A percentile compares a stretch with the other conserved stretches of the same genome.
phyloP scores from a whole-genome alignment of 2,329 filamentous ascomycete species.

The Arachnomyces sp. region DNA sequence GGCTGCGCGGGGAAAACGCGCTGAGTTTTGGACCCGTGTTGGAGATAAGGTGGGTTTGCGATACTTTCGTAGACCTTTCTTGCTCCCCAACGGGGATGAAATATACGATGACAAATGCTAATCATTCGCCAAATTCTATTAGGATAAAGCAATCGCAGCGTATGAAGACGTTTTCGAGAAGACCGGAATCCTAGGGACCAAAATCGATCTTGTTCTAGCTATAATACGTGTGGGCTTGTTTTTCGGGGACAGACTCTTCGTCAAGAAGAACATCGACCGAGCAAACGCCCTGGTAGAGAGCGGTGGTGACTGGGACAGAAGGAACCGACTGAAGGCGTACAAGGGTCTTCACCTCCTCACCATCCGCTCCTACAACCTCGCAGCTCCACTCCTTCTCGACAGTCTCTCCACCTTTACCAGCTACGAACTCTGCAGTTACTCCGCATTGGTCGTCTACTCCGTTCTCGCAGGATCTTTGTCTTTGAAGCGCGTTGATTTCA shows the following conservation, averaged over 20 bases:
- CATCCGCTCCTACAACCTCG: constrained; percentile 78
- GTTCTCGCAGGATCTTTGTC: constrained; percentile 86
- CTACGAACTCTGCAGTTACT: constrained; percentile 97
- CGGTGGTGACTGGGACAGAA: constrained; percentile 95
- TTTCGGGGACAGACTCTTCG: constrained; percentile 84
- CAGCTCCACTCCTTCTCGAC: constrained; percentile 88
- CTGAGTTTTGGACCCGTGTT: constrained; percentile 91
- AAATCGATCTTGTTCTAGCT: constrained; percentile 93
- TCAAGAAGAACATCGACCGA: constrained; percentile 89
- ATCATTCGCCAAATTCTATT: constrained; percentile 5
- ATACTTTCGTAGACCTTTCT: constrained; percentile 3
- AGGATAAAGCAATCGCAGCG: constrained; percentile 89
- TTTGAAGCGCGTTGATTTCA: constrained; percentile 95
- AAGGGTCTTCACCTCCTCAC: constrained; percentile 90
- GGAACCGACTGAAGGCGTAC: constrained; percentile 98
- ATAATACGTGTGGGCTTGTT: constrained; percentile 94
- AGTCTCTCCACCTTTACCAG: constrained; percentile 97
- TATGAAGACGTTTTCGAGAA: constrained; percentile 94
- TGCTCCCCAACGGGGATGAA: constrained; percentile 1
- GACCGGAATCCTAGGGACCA: constrained; percentile 91
- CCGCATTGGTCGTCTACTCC: constrained; percentile 85
- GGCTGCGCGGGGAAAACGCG: constrained; percentile 84
- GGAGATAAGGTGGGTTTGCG: constrained; percentile 80
- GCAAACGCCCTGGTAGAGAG: constrained; percentile 85
- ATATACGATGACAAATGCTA: background rate